A percentile compares a stretch with the other conserved stretches of the same genome.
Evolutionary conservation across 805 yeast species (phyloP).

Genomic region (Pichia thaimueangensis): DNA sequence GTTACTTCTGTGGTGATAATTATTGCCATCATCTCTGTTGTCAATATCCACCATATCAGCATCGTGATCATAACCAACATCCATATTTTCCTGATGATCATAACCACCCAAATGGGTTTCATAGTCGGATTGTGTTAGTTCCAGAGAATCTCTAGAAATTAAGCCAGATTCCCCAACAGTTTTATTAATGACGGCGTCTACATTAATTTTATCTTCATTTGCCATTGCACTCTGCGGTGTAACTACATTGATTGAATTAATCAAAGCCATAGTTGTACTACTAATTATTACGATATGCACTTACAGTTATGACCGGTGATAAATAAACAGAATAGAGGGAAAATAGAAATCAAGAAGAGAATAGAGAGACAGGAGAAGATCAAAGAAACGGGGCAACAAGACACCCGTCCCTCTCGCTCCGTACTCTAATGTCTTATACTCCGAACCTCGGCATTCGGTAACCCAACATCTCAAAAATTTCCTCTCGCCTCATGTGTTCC

Average conservation of each 20-base stretch:
- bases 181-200: constrained; percentile 1
- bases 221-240: constrained; percentile 6
- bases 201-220: constrained; percentile 4
- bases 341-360: too few relatives aligned
- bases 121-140: background rate
- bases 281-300: too few relatives aligned
- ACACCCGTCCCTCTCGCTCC: too few relatives aligned
- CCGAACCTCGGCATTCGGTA: too few relatives aligned
- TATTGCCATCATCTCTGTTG: constrained; percentile 8
- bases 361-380: too few relatives aligned
- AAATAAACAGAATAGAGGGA: too few relatives aligned
- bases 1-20: background rate
- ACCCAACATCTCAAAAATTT: too few relatives aligned
- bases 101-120: background rate
- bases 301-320: too few relatives aligned
- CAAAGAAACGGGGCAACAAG: too few relatives aligned
- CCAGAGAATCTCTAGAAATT: background rate
- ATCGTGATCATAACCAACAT: background rate
- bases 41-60: constrained; percentile 7
- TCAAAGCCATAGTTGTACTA: background rate
- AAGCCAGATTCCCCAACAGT: background rate
- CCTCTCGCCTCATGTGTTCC: too few relatives aligned
- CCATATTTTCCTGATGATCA: background rate
- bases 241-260: constrained; percentile 4
- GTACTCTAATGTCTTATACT: too few relatives aligned